Base-by-base conservation (phyloP, 2,329 filamentous ascomycete species). In the Clonostachys byssicola region DNA sequence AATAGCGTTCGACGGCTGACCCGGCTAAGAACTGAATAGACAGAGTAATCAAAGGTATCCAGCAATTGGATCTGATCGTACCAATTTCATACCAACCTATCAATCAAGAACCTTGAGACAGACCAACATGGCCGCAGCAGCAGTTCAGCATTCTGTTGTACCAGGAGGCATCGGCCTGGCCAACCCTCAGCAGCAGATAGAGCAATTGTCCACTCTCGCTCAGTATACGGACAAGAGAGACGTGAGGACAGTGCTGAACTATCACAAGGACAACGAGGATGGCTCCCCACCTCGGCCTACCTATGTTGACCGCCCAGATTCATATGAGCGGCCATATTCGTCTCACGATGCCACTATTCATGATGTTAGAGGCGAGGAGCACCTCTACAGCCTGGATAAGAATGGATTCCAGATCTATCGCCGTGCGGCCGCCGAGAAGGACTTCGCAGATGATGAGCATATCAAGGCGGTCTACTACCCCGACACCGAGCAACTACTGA, bases 381-480 rank as follows among this genome's bases (percentile, higher is more conserved):
- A 53, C 42, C 52, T 63, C 39, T 71, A 60, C 49, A 62, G 59
- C 0, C 62, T 72, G n/a, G 68, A 72, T 48, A 51, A 50, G 40
- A 58, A 68, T 30, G 68, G 67, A 2, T 72, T 72, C 52, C 62
- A 70, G 47, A 53, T 67, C 33, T 47, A 61, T 34, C 52, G 44
- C 1, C 60, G 66, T 34, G 43, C 50, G 0, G 57, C 62, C 3
- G 48, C 52, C 9, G 67, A 71, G 55, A 66, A 65, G 49, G 60
- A 65, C 30, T 72, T 72, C 47, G 3, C 54, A 2, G 77, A 86
- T 53, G 82, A 88, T 45, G 77, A 76, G 2, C 72, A 74, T 34
- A 84, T 92, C 62, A 77, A 81, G 59, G 58, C 69, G 5, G 70
- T 75, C 6, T 92, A 91, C 66, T 92, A 92, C 63, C 77, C 84